These are phyloP conservation scores for Cardamine resedifolia DNA, from an alignment of 345 rosid species.

Conservation along the genomic window DNA sequence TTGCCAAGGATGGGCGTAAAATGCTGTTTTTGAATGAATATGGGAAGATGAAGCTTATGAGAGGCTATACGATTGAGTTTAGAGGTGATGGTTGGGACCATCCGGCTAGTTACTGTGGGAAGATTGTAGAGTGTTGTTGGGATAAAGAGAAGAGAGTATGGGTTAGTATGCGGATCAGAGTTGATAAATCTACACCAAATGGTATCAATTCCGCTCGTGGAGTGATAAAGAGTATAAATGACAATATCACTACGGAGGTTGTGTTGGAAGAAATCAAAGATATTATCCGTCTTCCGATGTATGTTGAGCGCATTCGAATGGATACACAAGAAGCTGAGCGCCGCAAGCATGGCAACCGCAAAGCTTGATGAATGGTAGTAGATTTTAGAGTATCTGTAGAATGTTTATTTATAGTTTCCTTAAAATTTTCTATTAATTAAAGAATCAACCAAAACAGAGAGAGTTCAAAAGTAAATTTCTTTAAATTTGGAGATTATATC, in stretches of 20 bases:
- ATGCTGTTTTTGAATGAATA: conserved; percentile 54
- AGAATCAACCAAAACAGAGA: too few relatives aligned
- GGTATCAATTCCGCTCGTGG: conserved; percentile 58
- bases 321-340: conserved; percentile 39
- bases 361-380: neutral
- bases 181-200: conserved; percentile 72
- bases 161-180: conserved; percentile 66
- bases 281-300: conserved; percentile 77
- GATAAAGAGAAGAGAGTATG: conserved; percentile 51
- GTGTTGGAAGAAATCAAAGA: conserved; percentile 63
- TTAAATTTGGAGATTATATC: too few relatives aligned
- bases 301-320: conserved; percentile 62
- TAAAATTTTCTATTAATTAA: neutral
- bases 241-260: conserved; percentile 76
- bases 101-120: conserved; percentile 56
- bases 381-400: neutral
- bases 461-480: too few relatives aligned
- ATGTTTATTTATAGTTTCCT: too few relatives aligned
- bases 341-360: conserved; percentile 11
- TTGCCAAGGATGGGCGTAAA: conserved; percentile 46
- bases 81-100: conserved; percentile 58
- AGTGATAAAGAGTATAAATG: conserved; percentile 73
- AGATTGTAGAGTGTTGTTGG: conserved; percentile 83
- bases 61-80: conserved; percentile 57
- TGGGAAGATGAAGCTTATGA: conserved; percentile 66